These are phyloP conservation scores for Fusarium sp. DNA, from an alignment of 2,329 filamentous ascomycete genomes.

Conservation along the genomic window DNA sequence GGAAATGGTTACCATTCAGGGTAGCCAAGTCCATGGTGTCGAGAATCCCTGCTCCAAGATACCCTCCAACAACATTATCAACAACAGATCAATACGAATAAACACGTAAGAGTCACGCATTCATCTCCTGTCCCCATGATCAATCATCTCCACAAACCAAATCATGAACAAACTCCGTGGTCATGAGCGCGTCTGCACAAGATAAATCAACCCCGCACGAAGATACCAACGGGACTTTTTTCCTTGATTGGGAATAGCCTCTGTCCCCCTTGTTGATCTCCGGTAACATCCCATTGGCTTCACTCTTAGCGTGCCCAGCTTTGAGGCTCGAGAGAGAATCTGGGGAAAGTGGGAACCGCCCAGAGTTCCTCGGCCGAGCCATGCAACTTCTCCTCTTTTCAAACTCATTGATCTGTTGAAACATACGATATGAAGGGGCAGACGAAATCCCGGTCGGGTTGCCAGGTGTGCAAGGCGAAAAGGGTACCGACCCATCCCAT, in stretches of 20 bases:
- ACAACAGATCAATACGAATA: neutral
- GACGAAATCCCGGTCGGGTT: conserved; percentile 29
- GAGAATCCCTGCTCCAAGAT: neutral
- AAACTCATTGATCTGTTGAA: neutral
- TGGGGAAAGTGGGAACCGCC: conserved; percentile 8
- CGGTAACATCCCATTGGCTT: conserved; percentile 21
- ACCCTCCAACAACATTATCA: neutral
- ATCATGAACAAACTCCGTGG: neutral
- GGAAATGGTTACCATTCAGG: conserved; percentile 8
- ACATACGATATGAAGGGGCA: conserved; percentile 16
- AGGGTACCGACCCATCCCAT: conserved; percentile 5
- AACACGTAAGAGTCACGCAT: conserved; percentile 3
- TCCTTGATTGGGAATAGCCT: conserved; percentile 27
- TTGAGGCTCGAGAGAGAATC: conserved; percentile 8
- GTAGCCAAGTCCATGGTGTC: conserved; percentile 2
- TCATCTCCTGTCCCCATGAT: conserved; percentile 10
- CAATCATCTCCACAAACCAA: neutral
- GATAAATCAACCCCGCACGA: conserved; percentile 12
- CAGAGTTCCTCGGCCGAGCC: neutral
- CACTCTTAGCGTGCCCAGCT: neutral
- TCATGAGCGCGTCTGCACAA: neutral
- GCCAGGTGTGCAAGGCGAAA: conserved; percentile 22
- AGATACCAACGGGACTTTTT: conserved; percentile 31
- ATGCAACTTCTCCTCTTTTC: neutral
- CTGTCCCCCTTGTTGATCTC: conserved; percentile 4